Evolutionary conservation across 371 early-diverging fungal genomes (phyloP).

Genomic region (Mucor racemosus): DNA sequence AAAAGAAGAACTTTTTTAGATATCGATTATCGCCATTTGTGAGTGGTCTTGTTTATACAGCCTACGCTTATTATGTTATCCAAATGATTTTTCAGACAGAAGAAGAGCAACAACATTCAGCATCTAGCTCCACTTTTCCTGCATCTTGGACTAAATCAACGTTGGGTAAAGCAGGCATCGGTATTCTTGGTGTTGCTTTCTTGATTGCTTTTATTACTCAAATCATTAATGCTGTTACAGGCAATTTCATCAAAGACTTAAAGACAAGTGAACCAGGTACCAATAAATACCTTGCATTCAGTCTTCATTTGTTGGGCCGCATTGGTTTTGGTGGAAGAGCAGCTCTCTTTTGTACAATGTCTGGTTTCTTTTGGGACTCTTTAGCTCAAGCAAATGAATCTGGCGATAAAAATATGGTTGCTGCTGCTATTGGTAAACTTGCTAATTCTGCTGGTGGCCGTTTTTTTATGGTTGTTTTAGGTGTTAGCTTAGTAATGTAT

Average conservation of each 20-base stretch:
- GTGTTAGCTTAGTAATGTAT: slow-evolving; percentile 45
- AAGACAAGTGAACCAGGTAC: slow-evolving; percentile 39
- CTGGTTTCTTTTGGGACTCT: slow-evolving; percentile 55
- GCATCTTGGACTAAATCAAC: slow-evolving; percentile 38
- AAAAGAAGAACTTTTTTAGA: slow-evolving; percentile 50
- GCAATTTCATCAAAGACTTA: slow-evolving; percentile 45
- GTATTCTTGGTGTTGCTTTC: slow-evolving; percentile 45
- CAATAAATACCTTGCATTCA: slow-evolving; percentile 36
- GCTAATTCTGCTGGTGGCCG: slow-evolving; percentile 37
- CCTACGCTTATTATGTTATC: slow-evolving; percentile 49
- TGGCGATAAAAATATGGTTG: slow-evolving; percentile 42
- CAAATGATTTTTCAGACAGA: slow-evolving; percentile 47
- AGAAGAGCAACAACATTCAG: slow-evolving; percentile 39
- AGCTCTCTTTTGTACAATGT: slow-evolving; percentile 46
- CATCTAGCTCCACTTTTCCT: slow-evolving; percentile 49
- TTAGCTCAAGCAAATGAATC: slow-evolving; percentile 38
- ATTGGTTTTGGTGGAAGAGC: slow-evolving; percentile 52
- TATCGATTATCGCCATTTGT: slow-evolving; percentile 56
- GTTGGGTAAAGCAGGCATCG: slow-evolving; percentile 46
- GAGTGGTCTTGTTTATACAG: slow-evolving; percentile 47
- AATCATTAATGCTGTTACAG: slow-evolving; percentile 45
- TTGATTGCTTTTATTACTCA: slow-evolving; percentile 52
- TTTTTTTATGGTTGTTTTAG: slow-evolving; percentile 46
- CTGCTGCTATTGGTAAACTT: slow-evolving; percentile 43
- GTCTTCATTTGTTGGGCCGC: slow-evolving; percentile 41